Evolutionary conservation across 1,284 basidiomycete genomes (phyloP).

Genomic region (Agaricales sp.): DNA sequence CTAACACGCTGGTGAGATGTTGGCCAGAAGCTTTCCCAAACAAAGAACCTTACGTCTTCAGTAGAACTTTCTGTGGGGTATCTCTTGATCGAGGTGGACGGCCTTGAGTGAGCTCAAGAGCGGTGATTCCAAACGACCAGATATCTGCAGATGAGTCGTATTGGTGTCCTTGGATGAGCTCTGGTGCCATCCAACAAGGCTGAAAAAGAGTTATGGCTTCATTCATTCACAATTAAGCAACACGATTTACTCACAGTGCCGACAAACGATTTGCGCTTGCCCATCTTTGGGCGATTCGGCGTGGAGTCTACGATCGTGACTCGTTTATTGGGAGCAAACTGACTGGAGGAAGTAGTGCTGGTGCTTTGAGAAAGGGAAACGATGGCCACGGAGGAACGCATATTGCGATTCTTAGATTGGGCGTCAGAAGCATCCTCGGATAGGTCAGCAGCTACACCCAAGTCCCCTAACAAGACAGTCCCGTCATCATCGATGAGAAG

Average conservation of each 20-base stretch:
- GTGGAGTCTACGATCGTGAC: neutral
- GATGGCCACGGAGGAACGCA: neutral
- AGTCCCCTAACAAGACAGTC: conserved; percentile 81
- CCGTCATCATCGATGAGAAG: conserved; percentile 82
- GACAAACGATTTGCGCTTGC: conserved; percentile 79
- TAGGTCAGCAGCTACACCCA: conserved; percentile 79
- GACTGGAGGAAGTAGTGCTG: neutral
- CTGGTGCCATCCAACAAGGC: conserved; percentile 94
- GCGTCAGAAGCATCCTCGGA: conserved; percentile 38
- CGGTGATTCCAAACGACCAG: conserved; percentile 89
- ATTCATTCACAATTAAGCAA: conserved; percentile 5
- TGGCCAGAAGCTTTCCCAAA: conserved; percentile 12
- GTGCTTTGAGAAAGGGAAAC: neutral
- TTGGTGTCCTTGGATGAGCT: conserved; percentile 73
- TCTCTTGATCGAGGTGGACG: conserved; percentile 75
- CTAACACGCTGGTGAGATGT: conserved; percentile 25
- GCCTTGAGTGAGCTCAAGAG: conserved; percentile 76
- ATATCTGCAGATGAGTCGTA: conserved; percentile 85
- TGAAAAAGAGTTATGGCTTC: conserved; percentile 16
- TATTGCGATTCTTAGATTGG: conserved; percentile 11
- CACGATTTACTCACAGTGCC: conserved; percentile 54
- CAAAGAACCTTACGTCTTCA: conserved; percentile 48
- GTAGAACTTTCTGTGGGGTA: conserved; percentile 61
- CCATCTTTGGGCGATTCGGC: conserved; percentile 31
- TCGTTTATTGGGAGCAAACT: neutral